Percentiles rank a stretch among this genome's conserved stretches.
Evolutionary conservation across 1,284 basidiomycete genomes (phyloP).

Genomic region (Boletellus deceptivus): DNA sequence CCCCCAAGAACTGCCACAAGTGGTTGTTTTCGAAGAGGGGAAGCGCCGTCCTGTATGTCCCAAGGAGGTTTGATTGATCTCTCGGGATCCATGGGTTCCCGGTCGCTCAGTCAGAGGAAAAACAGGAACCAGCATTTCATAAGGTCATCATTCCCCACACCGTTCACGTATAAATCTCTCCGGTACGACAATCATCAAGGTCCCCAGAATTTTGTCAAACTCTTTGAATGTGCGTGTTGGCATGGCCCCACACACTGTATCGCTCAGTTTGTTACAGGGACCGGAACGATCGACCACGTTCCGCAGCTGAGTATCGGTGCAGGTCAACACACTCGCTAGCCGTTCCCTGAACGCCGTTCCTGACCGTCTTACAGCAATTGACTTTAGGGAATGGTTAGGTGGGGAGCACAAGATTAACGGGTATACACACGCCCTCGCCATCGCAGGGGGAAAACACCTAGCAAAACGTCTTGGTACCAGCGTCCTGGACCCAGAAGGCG

Average conservation of each 20-base stretch:
- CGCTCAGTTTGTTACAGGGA: slow-evolving; percentile 47
- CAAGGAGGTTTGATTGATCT: slow-evolving; percentile 52
- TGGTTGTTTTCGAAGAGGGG: slow-evolving; percentile 78
- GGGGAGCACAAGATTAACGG: slow-evolving; percentile 78
- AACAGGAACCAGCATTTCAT: slow-evolving; percentile 71
- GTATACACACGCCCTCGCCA: slow-evolving; percentile 75
- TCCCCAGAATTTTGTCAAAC: slow-evolving; percentile 49
- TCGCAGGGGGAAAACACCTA: slow-evolving; percentile 67
- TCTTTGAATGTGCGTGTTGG: slow-evolving; percentile 54
- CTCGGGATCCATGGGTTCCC: neutral
- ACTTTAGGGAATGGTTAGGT: slow-evolving; percentile 79
- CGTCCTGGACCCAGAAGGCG: slow-evolving; percentile 60
- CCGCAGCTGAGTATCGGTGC: slow-evolving; percentile 53
- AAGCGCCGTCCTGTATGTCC: slow-evolving; percentile 75
- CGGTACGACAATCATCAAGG: slow-evolving; percentile 31
- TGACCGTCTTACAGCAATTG: slow-evolving; percentile 50
- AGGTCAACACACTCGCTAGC: slow-evolving; percentile 39
- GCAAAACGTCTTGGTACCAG: slow-evolving; percentile 64
- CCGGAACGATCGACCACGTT: slow-evolving; percentile 62
- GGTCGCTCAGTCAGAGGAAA: neutral
- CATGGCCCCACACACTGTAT: neutral
- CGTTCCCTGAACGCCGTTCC: slow-evolving; percentile 15
- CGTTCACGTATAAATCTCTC: slow-evolving; percentile 53
- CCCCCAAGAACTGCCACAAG: slow-evolving; percentile 73
- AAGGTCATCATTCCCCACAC: slow-evolving; percentile 74